Conservation (phyloP, 2,329 filamentous ascomycete genomes). For the Clarireedia monteithiana region DNA sequence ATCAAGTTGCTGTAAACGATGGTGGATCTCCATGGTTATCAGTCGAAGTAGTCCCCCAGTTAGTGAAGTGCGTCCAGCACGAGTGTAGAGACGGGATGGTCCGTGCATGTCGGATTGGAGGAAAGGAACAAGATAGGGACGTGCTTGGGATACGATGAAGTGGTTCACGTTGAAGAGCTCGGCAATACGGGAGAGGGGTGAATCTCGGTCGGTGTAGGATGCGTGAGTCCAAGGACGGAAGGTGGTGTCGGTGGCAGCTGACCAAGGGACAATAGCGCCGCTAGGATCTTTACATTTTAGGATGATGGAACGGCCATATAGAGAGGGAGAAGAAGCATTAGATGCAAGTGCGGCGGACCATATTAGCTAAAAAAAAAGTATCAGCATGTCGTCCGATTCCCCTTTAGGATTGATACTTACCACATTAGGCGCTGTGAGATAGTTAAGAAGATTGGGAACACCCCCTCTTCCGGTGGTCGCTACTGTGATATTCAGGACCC, state of each 20-base stretch:
- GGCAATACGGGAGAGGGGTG: conserved; percentile 52
- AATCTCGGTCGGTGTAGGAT: conserved; percentile 46
- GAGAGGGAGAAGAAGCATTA: conserved; percentile 40
- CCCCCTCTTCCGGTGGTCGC: conserved; percentile 67
- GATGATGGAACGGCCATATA: conserved; percentile 42
- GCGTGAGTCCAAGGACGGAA: conserved; percentile 49
- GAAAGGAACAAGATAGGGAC: conserved; percentile 84
- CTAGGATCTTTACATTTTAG: conserved; percentile 58
- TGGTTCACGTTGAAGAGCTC: conserved; percentile 73
- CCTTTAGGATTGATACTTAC: conserved; percentile 42
- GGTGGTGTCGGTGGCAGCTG: conserved; percentile 39
- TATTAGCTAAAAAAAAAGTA: conserved; percentile 38
- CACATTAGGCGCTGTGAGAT: conserved; percentile 87
- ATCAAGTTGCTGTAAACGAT: conserved; percentile 75
- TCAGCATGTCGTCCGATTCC: background rate
- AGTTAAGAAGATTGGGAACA: conserved; percentile 80
- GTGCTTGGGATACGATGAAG: conserved; percentile 87
- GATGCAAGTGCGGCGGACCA: conserved; percentile 53
- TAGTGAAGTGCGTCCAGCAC: conserved; percentile 48
- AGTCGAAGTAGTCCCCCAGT: conserved; percentile 57
- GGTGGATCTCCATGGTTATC: conserved; percentile 68
- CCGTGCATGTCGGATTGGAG: conserved; percentile 74
- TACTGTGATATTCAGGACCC: conserved; percentile 87
- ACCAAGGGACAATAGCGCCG: conserved; percentile 53
- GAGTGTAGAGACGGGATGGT: conserved; percentile 53